Conservation (phyloP, 495 filamentous ascomycete genomes). For the Cairneyella variabilis region DNA sequence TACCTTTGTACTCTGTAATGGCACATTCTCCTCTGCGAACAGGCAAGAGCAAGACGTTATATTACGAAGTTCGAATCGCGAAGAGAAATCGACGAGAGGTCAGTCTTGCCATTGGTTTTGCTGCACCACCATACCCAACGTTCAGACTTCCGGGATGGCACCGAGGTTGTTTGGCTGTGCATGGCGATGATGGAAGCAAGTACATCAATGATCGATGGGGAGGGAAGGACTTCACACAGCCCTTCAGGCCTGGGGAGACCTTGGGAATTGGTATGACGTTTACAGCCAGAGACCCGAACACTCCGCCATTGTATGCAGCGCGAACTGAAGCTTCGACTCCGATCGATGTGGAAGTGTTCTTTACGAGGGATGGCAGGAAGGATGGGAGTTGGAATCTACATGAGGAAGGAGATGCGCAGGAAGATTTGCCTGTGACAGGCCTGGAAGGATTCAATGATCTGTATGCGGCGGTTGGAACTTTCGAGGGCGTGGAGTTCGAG, state of each 20-base stretch:
- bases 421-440: constrained; percentile 62
- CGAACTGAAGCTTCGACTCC: constrained; percentile 20
- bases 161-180: constrained; percentile 76
- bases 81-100: constrained; percentile 44
- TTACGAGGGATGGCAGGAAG: constrained; percentile 66
- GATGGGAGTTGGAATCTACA: constrained; percentile 75
- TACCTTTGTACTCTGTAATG: constrained; percentile 72
- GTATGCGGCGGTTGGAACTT: constrained; percentile 75
- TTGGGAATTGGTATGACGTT: constrained; percentile 67
- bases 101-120: constrained; percentile 72
- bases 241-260: constrained; percentile 44
- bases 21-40: constrained; percentile 63
- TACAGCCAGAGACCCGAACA: constrained; percentile 26
- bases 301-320: constrained; percentile 22
- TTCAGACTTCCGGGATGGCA: constrained; percentile 94
- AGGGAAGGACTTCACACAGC: constrained; percentile 63
- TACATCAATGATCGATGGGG: constrained; percentile 87
- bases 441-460: constrained; percentile 79
- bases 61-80: constrained; percentile 71
- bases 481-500: constrained; percentile 69
- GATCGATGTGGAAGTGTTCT: constrained; percentile 64
- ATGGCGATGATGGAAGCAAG: constrained; percentile 84
- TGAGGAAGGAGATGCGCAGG: constrained; percentile 70
- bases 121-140: constrained; percentile 75
- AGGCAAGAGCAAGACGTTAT: constrained; percentile 55